Evolutionary conservation across 2,329 filamentous ascomycete species (phyloP).

Genomic region (Orbilia ellipsospora): DNA sequence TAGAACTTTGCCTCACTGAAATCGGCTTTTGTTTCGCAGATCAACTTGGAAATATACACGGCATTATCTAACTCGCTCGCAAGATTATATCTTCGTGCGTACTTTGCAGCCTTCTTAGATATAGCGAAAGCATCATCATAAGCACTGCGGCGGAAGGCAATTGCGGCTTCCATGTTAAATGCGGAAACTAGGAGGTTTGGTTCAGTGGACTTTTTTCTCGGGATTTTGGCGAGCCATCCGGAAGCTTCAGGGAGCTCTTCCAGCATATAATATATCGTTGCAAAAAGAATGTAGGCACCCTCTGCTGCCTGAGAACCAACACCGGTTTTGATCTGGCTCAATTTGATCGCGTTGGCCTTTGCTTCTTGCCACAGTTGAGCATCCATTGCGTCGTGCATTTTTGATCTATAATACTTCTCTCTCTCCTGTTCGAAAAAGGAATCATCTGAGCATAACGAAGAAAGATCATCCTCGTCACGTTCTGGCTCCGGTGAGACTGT

Average conservation of each 20-base stretch:
- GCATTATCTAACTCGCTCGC: slow-evolving; percentile 18
- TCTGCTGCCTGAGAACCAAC: not conserved
- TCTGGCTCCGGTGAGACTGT: not conserved
- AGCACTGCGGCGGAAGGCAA: slow-evolving; percentile 20
- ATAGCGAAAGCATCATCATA: slow-evolving; percentile 19
- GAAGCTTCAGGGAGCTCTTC: slow-evolving; percentile 24
- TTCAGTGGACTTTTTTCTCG: slow-evolving; percentile 39
- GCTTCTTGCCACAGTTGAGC: slow-evolving; percentile 33
- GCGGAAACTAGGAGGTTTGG: slow-evolving; percentile 5
- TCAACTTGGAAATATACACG: slow-evolving; percentile 25
- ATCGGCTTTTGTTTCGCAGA: slow-evolving; percentile 31
- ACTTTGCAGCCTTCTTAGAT: slow-evolving; percentile 34
- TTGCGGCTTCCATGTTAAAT: slow-evolving; percentile 41
- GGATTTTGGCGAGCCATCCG: slow-evolving; percentile 21
- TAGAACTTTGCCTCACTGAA: slow-evolving; percentile 39
- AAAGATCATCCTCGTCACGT: slow-evolving; percentile 44
- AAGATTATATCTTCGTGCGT: slow-evolving; percentile 31
- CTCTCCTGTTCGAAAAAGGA: slow-evolving; percentile 35
- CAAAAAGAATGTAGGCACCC: slow-evolving; percentile 11
- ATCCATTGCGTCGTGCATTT: slow-evolving; percentile 9
- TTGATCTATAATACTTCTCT: slow-evolving; percentile 32
- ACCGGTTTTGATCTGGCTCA: slow-evolving; percentile 10
- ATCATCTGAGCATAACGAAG: slow-evolving; percentile 41
- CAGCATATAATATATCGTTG: slow-evolving; percentile 44
- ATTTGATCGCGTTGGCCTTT: slow-evolving; percentile 20